A percentile compares a stretch with the other conserved stretches of the same genome.
Evolutionary conservation across 1,284 basidiomycete genomes (phyloP).

Genomic region (Chalciporus sp.): DNA sequence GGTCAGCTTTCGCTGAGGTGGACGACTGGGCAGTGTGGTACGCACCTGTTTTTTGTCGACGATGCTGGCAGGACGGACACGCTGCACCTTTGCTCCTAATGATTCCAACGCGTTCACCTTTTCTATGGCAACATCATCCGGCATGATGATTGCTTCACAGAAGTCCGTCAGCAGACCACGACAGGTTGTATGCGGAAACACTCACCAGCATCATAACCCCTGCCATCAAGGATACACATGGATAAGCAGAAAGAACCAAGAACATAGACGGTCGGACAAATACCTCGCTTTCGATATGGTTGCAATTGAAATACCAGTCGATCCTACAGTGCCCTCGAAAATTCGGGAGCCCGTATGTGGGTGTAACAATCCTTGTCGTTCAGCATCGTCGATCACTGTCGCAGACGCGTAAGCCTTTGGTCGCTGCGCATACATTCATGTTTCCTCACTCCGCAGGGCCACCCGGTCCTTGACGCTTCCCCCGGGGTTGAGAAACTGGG

Average conservation of each 20-base stretch:
- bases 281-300: slow-evolving; percentile 89
- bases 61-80: slow-evolving; percentile 86
- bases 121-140: slow-evolving; percentile 91
- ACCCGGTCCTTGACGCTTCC: slow-evolving; percentile 98
- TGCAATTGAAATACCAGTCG: slow-evolving; percentile 96
- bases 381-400: slow-evolving; percentile 92
- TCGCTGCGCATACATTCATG: neutral
- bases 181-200: slow-evolving; percentile 22
- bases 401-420: slow-evolving; percentile 1
- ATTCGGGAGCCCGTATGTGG: slow-evolving; percentile 92
- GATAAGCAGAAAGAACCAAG: neutral
- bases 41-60: slow-evolving; percentile 92
- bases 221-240: slow-evolving; percentile 27
- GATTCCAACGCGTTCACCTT: slow-evolving; percentile 85
- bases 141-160: slow-evolving; percentile 82
- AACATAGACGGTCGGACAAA: neutral
- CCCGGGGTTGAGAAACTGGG: slow-evolving; percentile 91
- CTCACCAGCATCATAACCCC: slow-evolving; percentile 79
- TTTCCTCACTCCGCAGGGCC: slow-evolving; percentile 73
- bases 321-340: slow-evolving; percentile 97
- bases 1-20: neutral
- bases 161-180: slow-evolving; percentile 2
- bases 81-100: slow-evolving; percentile 86
- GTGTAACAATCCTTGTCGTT: slow-evolving; percentile 78
- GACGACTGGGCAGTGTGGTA: slow-evolving; percentile 11